A percentile compares a stretch with the other conserved stretches of the same genome.
Evolutionary conservation across 352 stramenopile genomes (phyloP).

Genomic region (Phytophthora macrochlamydospora): DNA sequence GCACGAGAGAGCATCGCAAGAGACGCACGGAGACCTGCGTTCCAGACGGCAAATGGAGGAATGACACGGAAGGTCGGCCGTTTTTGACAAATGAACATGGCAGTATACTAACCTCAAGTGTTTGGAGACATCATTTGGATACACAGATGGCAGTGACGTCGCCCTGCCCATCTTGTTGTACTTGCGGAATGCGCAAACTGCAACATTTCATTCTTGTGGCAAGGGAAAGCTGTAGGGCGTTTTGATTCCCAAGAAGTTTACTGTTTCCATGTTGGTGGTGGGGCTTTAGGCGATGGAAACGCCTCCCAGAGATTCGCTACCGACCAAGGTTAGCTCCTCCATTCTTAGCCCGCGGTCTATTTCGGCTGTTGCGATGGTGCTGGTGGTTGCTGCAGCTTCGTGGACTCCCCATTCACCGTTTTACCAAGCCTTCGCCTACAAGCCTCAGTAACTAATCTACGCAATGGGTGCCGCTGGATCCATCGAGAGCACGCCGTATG

Average conservation of each 20-base stretch:
- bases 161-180: no score
- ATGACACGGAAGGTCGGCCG: background rate
- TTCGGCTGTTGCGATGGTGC: background rate
- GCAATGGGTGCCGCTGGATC: constrained; percentile 57
- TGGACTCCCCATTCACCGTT: constrained; percentile 25
- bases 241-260: background rate
- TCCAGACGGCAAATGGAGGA: background rate
- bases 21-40: background rate
- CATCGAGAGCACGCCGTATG: constrained; percentile 65
- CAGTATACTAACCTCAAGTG: background rate
- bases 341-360: constrained; percentile 5
- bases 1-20: constrained; percentile 1
- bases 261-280: background rate
- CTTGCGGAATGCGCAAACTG: background rate
- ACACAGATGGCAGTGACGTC: background rate
- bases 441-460: background rate
- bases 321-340: background rate
- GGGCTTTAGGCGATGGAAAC: background rate
- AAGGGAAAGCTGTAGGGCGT: no score
- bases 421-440: constrained; percentile 19
- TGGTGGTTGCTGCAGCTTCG: background rate
- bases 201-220: no score
- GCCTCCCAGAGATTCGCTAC: background rate
- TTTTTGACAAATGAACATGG: background rate
- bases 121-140: background rate